These are phyloP conservation scores for Neonectria sp. DNA, from an alignment of 2,329 filamentous ascomycete species.

Conservation along the genomic window DNA sequence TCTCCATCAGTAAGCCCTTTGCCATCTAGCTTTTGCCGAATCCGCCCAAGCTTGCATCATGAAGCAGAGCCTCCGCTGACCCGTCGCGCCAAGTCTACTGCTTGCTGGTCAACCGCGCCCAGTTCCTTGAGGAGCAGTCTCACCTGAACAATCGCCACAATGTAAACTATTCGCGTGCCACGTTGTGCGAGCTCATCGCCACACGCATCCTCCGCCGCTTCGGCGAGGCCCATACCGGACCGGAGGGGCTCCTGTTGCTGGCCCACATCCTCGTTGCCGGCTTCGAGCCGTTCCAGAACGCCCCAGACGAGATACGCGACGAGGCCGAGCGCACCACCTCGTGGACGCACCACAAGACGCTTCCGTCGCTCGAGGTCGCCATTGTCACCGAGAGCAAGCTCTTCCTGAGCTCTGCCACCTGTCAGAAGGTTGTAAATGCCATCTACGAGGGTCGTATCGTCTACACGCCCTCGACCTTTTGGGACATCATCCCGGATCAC, in stretches of 20 bases:
- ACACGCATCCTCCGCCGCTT: conserved; percentile 84
- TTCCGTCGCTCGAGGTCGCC: conserved; percentile 86
- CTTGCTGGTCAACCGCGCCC: conserved; percentile 84
- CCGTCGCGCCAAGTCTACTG: conserved; percentile 75
- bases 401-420: conserved; percentile 83
- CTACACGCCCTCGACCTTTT: conserved; percentile 85
- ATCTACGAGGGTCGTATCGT: conserved; percentile 87
- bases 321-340: conserved; percentile 67
- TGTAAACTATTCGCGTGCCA: conserved; percentile 83
- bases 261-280: conserved; percentile 86
- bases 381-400: conserved; percentile 87
- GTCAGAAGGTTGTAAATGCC: conserved; percentile 85
- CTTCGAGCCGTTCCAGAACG: conserved; percentile 89
- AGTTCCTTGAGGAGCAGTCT: conserved; percentile 84
- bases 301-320: conserved; percentile 75
- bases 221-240: conserved; percentile 82
- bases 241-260: conserved; percentile 79
- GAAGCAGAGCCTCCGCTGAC: conserved; percentile 20
- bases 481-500: conserved; percentile 87
- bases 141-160: conserved; percentile 85
- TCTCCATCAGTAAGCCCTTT: conserved; percentile 75
- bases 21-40: neutral
- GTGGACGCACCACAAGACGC: conserved; percentile 69
- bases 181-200: conserved; percentile 85
- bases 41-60: neutral